Percentiles rank a stretch among this genome's conserved stretches.
Evolutionary conservation across 2,329 filamentous ascomycete genomes (phyloP).

Genomic region (Cladosporium halotolerans): DNA sequence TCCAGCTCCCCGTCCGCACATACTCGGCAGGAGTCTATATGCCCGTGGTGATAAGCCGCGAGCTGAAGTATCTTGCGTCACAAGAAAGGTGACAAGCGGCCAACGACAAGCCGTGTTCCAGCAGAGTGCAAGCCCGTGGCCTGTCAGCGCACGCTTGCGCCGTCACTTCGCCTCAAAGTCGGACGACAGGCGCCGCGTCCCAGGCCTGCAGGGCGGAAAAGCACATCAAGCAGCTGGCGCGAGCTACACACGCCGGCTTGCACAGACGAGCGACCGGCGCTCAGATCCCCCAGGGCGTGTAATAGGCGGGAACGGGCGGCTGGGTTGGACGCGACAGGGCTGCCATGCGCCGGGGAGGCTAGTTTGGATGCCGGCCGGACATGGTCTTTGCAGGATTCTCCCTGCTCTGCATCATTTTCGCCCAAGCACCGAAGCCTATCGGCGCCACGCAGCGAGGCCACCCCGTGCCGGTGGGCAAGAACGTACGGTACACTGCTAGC

Average conservation of each 20-base stretch:
- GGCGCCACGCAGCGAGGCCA: neutral
- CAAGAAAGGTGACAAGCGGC: neutral
- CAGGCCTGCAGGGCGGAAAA: neutral
- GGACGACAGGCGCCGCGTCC: neutral
- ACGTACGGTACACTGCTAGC: neutral
- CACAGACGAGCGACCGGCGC: neutral
- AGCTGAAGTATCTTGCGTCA: neutral
- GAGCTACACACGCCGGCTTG: neutral
- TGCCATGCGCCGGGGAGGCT: slow-evolving; percentile 2
- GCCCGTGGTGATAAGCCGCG: neutral
- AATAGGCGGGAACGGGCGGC: neutral
- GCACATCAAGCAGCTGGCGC: neutral
- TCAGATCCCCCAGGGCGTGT: neutral
- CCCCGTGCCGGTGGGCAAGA: neutral
- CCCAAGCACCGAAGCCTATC: neutral
- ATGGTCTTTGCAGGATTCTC: slow-evolving; percentile 9
- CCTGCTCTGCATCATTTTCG: neutral
- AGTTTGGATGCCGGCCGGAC: neutral
- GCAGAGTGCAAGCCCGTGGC: neutral
- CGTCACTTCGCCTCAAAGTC: no score
- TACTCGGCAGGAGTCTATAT: neutral
- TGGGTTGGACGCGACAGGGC: neutral
- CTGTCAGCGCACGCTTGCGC: neutral
- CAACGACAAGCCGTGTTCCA: neutral
- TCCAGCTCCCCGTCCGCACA: neutral